These are phyloP conservation scores for Theileria orientalis DNA, from an alignment of 169 alveolate species.

Conservation along the genomic window DNA sequence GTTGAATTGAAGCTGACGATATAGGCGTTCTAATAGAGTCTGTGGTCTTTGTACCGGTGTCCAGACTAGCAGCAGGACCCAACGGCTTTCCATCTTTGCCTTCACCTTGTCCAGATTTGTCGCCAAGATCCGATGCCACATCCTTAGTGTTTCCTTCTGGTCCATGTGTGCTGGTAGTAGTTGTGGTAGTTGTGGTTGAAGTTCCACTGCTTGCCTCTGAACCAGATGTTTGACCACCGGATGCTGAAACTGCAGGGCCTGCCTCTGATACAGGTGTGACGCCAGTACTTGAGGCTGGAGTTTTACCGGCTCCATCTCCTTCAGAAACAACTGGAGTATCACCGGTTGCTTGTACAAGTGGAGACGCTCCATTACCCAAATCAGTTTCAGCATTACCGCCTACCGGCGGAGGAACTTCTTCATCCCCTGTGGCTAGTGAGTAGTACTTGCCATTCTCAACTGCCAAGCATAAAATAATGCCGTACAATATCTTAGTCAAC, in stretches of 20 bases:
- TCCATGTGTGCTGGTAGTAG: neutral
- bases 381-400: conserved; percentile 1
- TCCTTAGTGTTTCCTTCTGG: neutral
- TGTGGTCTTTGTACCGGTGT: neutral
- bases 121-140: neutral
- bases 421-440: neutral
- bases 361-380: neutral
- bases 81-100: neutral
- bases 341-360: neutral
- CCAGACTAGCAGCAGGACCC: neutral
- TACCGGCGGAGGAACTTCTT: neutral
- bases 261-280: neutral
- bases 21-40: neutral
- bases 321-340: too few relatives aligned
- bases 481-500: neutral
- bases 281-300: too few relatives aligned
- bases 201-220: neutral
- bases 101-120: neutral
- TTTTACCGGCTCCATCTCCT: neutral
- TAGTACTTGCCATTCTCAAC: neutral
- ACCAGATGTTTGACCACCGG: neutral
- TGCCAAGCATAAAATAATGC: neutral
- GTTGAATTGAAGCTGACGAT: neutral
- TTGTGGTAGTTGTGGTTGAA: neutral
- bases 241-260: neutral